phyloP scores from a whole-genome alignment of 2,329 filamentous ascomycete genomes.

The Bisporella sp. region DNA sequence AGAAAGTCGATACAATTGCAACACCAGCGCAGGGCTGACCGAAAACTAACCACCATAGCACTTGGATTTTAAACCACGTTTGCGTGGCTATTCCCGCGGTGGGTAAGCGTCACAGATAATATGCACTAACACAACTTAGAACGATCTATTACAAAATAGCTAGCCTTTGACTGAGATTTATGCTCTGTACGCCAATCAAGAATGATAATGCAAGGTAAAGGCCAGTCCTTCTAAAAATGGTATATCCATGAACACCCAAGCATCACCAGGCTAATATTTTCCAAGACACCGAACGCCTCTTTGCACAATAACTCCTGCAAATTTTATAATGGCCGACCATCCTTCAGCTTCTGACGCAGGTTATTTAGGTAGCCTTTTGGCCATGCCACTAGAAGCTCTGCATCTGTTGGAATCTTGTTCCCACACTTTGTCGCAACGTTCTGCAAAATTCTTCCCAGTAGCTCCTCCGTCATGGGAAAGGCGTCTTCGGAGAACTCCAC shows the following conservation, averaged over 20 bases:
- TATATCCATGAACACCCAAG: constrained; percentile 8
- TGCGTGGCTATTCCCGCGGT: too few species aligned
- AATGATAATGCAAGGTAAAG: not conserved
- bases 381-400: constrained; percentile 48
- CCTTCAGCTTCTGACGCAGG: constrained; percentile 31
- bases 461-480: constrained; percentile 54
- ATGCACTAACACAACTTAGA: too few species aligned
- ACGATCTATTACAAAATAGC: not conserved
- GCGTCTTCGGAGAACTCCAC: constrained; percentile 45
- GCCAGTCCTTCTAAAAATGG: constrained; percentile 8
- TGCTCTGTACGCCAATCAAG: not conserved
- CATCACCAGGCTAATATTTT: not conserved
- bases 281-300: constrained; percentile 1
- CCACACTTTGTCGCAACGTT: constrained; percentile 53
- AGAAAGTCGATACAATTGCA: too few species aligned
- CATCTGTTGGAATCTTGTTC: constrained; percentile 51
- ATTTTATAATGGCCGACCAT: constrained; percentile 14
- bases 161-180: not conserved
- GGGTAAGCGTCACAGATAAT: too few species aligned
- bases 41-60: too few species aligned
- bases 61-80: too few species aligned
- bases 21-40: too few species aligned
- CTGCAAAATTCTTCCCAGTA: constrained; percentile 55
- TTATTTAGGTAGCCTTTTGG: constrained; percentile 56
- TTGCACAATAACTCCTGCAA: constrained; percentile 4